Evolutionary conservation across 31 red algal species (phyloP), one percentile per base, ranked within the genome.

Genomic region (Porphyra umbilicalis): DNA sequence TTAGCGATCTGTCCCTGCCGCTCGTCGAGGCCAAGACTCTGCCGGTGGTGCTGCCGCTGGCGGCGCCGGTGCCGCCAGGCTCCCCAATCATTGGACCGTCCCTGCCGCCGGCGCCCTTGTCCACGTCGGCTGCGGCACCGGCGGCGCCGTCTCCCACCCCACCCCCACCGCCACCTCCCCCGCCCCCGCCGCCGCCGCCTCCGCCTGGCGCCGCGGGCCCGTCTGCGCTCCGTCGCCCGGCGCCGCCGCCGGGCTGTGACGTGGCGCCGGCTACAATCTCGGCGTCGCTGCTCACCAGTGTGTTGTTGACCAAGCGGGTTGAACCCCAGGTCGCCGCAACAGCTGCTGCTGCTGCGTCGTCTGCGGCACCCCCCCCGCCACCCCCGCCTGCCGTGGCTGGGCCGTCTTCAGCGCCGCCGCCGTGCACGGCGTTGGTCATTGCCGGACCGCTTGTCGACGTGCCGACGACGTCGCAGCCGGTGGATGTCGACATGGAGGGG

Each of bases 1-100:
- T 95, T 80, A 42, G 86, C 14, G 92, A 95, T 83, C 74, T 95
- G 39, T 89, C 89, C 34, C 35, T 95, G 75, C 80, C 88, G 33
- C 81, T 95, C 8, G 85, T 92, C 10, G 57, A 71, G 8, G 57
- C 57, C 6, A 29, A 18, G 2, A n/a, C 57, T 1, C 57, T 18
- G 57, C 57, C 57, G 57, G 57, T 71, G 2, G 57, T n/a, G 71
- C 37, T 71, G 42, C 46, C 80, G 15, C 34, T 30, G 38, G 67
- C 80, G 38, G 2, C 18, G 6, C 80, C 38, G 31, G 29, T 9
- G 39, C 71, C 81, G 39, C 20, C 14, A 36, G 14, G 75, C 39
- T 32, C 67, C 33, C 30, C 32, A 25, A 39, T 34, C 8, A 16
- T 76, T 35, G 82, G 44, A 15, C 76, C 82, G 32, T 14, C 5